These are phyloP conservation scores for Fraxinus platypoda DNA, from an alignment of 305 asterid species.

Conservation along the genomic window DNA sequence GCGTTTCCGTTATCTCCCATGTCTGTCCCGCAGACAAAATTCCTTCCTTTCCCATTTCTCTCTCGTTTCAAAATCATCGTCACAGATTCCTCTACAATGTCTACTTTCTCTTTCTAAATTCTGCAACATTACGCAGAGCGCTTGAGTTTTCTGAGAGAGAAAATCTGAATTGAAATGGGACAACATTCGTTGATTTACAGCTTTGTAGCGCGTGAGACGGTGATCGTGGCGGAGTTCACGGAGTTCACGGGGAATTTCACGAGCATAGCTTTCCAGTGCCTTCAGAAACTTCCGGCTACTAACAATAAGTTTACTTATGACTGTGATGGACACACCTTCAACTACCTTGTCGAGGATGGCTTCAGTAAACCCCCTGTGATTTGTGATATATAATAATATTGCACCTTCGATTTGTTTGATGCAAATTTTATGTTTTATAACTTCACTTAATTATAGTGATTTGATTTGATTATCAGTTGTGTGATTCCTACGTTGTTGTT, in stretches of 20 bases:
- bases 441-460: neutral
- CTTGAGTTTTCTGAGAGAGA: neutral
- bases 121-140: neutral
- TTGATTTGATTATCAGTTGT: neutral
- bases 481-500: neutral
- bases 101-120: neutral
- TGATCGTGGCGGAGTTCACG: neutral
- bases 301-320: constrained; percentile 8
- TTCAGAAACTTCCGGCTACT: constrained; percentile 11
- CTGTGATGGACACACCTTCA: neutral
- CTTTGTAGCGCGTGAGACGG: constrained; percentile 7
- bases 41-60: neutral
- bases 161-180: neutral
- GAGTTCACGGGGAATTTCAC: constrained; percentile 13
- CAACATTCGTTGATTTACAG: constrained; percentile 9
- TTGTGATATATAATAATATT: neutral
- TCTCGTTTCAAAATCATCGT: neutral
- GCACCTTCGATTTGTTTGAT: neutral
- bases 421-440: neutral
- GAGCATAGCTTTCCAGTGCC: constrained; percentile 5
- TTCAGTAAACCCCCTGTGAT: neutral
- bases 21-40: neutral
- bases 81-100: neutral
- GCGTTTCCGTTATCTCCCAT: constrained; percentile 4
- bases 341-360: constrained; percentile 6